phyloP scores from a whole-genome alignment of 495 filamentous ascomycete genomes.

The Penicillium nucicola region DNA sequence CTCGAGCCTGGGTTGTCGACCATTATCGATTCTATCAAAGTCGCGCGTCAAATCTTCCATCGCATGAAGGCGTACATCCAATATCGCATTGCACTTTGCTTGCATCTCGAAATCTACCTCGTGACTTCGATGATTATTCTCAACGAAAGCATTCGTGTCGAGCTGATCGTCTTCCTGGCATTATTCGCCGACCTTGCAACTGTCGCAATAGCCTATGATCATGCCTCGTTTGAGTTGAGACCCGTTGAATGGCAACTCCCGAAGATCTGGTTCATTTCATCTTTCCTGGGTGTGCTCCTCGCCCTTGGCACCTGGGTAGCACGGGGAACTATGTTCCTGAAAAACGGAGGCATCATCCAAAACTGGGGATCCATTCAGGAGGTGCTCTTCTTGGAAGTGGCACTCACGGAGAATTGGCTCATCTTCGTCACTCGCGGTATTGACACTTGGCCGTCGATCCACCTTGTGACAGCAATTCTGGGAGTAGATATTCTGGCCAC shows the following conservation, averaged over 20 bases:
- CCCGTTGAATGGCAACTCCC: slow-evolving; percentile 76
- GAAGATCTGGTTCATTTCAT: slow-evolving; percentile 73
- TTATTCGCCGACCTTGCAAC: slow-evolving; percentile 73
- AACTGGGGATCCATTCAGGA: slow-evolving; percentile 69
- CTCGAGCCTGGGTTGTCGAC: slow-evolving; percentile 70
- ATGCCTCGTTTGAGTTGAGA: slow-evolving; percentile 65
- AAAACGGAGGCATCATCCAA: slow-evolving; percentile 64
- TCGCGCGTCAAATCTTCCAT: slow-evolving; percentile 73
- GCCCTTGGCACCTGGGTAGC: slow-evolving; percentile 68
- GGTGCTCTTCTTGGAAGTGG: slow-evolving; percentile 68
- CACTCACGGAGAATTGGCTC: slow-evolving; percentile 73
- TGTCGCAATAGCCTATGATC: slow-evolving; percentile 71
- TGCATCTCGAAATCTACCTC: slow-evolving; percentile 71
- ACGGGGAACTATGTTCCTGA: slow-evolving; percentile 62
- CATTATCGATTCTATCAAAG: slow-evolving; percentile 73
- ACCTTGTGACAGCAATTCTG: slow-evolving; percentile 63
- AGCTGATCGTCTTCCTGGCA: slow-evolving; percentile 70
- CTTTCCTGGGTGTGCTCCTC: slow-evolving; percentile 60
- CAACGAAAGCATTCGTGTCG: slow-evolving; percentile 64
- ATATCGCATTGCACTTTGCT: slow-evolving; percentile 72
- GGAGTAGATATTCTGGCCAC: slow-evolving; percentile 65
- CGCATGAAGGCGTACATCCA: slow-evolving; percentile 79
- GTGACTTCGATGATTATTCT: slow-evolving; percentile 73
- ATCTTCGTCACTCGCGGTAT: slow-evolving; percentile 71
- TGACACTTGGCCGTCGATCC: slow-evolving; percentile 64